phyloP scores from a whole-genome alignment of 2,329 filamentous ascomycete genomes.

The Cercospora citrullina region DNA sequence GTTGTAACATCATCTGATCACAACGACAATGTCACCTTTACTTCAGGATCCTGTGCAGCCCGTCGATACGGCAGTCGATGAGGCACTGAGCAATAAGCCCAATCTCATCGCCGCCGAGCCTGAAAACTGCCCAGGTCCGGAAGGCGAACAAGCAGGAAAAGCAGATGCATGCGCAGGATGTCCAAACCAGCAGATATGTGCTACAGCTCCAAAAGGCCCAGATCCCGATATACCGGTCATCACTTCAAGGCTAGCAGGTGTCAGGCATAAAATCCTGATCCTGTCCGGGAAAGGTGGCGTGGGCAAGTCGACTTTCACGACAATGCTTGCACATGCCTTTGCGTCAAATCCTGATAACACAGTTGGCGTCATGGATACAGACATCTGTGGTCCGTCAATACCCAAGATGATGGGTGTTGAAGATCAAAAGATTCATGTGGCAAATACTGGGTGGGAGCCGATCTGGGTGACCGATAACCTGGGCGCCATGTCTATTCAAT shows the following conservation, averaged over 20 bases:
- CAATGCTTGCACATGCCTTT: conserved; percentile 84
- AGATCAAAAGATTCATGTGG: conserved; percentile 88
- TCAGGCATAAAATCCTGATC: conserved; percentile 90
- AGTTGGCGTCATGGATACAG: conserved; percentile 96
- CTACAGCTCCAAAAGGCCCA: conserved; percentile 88
- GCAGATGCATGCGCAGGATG: conserved; percentile 88
- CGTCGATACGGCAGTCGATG: conserved; percentile 62
- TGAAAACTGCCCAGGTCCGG: conserved; percentile 75
- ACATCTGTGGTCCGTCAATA: conserved; percentile 94
- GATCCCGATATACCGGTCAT: conserved; percentile 93
- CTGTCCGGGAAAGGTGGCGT: conserved; percentile 95
- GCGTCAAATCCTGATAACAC: conserved; percentile 74
- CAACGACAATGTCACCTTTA: conserved; percentile 69
- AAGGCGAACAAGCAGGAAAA: conserved; percentile 66
- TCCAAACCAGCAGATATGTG: conserved; percentile 94
- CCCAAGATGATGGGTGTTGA: conserved; percentile 99
- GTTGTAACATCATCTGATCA: not conserved
- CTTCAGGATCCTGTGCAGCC: conserved; percentile 66
- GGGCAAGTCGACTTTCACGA: conserved; percentile 92
- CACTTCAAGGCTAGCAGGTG: conserved; percentile 73
- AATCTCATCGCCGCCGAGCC: conserved; percentile 75
- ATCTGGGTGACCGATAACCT: conserved; percentile 96
- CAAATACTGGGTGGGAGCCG: conserved; percentile 84
- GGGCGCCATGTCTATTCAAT: conserved; percentile 95
- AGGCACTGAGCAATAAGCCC: conserved; percentile 73